Evolutionary conservation across 2,329 filamentous ascomycete genomes (phyloP).

Genomic region (Tolypocladium ovalisporum): DNA sequence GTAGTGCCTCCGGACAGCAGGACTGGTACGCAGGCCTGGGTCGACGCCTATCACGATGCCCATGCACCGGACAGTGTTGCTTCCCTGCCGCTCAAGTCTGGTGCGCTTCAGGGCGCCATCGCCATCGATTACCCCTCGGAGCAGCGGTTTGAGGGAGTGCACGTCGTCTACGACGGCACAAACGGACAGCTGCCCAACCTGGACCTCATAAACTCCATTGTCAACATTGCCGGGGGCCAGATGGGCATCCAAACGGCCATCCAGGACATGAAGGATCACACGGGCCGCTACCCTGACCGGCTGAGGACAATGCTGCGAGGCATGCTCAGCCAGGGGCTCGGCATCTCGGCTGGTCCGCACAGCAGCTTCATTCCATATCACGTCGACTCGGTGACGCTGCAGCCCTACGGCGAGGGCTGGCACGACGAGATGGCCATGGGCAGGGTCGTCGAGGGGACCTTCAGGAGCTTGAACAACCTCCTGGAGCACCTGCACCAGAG

Average conservation of each 20-base stretch:
- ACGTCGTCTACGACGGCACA: constrained; percentile 88
- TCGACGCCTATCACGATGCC: constrained; percentile 91
- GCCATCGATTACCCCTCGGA: constrained; percentile 90
- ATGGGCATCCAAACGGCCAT: constrained; percentile 80
- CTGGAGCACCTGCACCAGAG: constrained; percentile 96
- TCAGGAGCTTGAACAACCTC: constrained; percentile 89
- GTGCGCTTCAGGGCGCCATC: constrained; percentile 82
- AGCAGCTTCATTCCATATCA: constrained; percentile 97
- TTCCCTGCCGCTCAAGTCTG: constrained; percentile 78
- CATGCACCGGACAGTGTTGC: constrained; percentile 62
- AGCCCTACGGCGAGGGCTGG: constrained; percentile 84
- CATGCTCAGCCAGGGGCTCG: constrained; percentile 85
- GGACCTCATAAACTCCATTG: constrained; percentile 89
- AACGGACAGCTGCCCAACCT: constrained; percentile 94
- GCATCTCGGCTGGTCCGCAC: constrained; percentile 81
- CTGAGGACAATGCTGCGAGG: constrained; percentile 82
- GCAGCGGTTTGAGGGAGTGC: constrained; percentile 73
- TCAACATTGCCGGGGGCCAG: constrained; percentile 77
- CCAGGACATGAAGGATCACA: constrained; percentile 80
- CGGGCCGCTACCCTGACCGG: constrained; percentile 68
- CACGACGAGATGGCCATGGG: constrained; percentile 97
- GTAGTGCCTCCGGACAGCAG: constrained; percentile 81
- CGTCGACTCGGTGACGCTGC: constrained; percentile 88
- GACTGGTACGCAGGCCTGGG: constrained; percentile 89
- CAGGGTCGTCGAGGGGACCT: constrained; percentile 77